Evolutionary conservation across 2,329 filamentous ascomycete genomes (phyloP), one percentile per base, ranked within the genome.

Genomic region (Xylariales sp.): DNA sequence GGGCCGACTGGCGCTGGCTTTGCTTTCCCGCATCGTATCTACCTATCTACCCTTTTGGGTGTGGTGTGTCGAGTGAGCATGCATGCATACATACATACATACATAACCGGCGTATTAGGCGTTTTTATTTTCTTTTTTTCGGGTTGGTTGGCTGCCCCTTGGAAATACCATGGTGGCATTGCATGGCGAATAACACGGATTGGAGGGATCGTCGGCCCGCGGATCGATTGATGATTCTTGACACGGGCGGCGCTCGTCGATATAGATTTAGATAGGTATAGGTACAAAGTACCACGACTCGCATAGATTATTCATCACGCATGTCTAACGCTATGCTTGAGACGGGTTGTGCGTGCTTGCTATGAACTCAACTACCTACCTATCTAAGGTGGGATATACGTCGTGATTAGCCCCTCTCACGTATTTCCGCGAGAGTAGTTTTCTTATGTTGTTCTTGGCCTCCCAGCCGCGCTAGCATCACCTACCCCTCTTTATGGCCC

Each of bases 21-120:
- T 60, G 53, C 23, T 53, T 46, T 60, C 12, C 6, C 34, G 43
- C 56, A 14, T 63, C 23, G 23, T 23, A 23, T 23, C 23, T 23
- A 23, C 23, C 23, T 23, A 23, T 23, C 23, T 23, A 23, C 23
- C 23, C 23, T 23, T 23, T 23, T 23, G 23, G 23, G 23, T 23
- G 23, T 23, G 23, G 23, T 23, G 23, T 23, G 23, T 23, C 23
- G 23, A 23, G 23, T 23, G 23, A 23, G 23, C 43, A 39, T n/a
- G 67, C 69, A 71, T 71, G 60, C 23, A 23, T 23, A 23, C 23
- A 23, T 23, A 23, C 23, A 23, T 23, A 23, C 23, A 23, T 23
- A 23, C 23, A 23, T 23, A 12, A n/a, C 41, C 39, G 70, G 72
- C 68, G 69, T 72, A 64, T 23, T 39, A 55, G 73, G 74, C 72